Base-by-base conservation (phyloP, 768 basidiomycete genomes). In the Leccinum disarticulatum region DNA sequence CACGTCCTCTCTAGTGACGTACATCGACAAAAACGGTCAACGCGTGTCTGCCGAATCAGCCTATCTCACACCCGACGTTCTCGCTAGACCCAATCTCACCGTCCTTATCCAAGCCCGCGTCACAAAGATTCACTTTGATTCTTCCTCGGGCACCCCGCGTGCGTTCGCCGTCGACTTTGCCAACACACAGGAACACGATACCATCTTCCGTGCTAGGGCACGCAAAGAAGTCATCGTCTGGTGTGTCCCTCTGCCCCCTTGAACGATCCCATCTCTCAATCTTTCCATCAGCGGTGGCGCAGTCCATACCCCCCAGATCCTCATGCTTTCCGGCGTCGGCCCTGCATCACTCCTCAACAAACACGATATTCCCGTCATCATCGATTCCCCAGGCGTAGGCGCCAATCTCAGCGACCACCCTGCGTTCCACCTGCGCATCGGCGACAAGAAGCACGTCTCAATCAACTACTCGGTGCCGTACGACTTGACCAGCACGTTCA, bases 271-370 rank as follows among this genome's bases (percentile, higher is more conserved):
- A 15, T 14, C 9, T 13, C 19, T 55, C 46, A 64, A 47, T 19
- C 0, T 19, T 35, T 11, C 19, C 11, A 51, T 46, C 33, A 88
- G 87, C 13, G 85, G 81, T 31, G 86, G 86, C 0, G 80, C 87
- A 3, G 70, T 89, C 7, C 85, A 89, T 63, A 81, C 85, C 6
- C 87, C 87, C 4, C 73, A 88, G 76, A 81, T 90, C 54, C 77
- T 90, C 14, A 80, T 88, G 79, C 78, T 90, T 17, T 90, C 88
- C 17, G 93, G 93, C 11, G 75, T 95, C 51, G 93, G 92, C 3
- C 88, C 90, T 36, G 78, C 79, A 2, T 76, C 76, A 1, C 79
- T 88, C 13, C 77, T 93, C 38, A 63, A 76, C 11, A 70, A 76
- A 38, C 75, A 85, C 57, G 72, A 73, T 6, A 86, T 95, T 22